Evolutionary conservation across 768 basidiomycete species (phyloP), one percentile per base, ranked within the genome.

Genomic region (Trametes coccinea): DNA sequence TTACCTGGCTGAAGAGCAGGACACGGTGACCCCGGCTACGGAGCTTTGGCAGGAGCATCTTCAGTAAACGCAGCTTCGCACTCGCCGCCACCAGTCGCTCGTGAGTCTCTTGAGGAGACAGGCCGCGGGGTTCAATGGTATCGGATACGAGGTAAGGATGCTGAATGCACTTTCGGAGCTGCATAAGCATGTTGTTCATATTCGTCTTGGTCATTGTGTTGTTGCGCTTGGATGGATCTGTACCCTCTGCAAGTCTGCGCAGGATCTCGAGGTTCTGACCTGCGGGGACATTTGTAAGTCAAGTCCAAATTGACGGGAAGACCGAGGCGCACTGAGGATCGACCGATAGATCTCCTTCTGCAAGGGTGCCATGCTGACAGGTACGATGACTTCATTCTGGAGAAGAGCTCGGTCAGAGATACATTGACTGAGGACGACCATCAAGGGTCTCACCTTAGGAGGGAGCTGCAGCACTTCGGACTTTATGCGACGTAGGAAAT

Each of bases 401-500:
- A 33, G 17, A 47, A 45, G 45, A 8, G 6, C 52, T 52, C 57
- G 17, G 33, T 43, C 43, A 33, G 13, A 40, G 34, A 37, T 37
- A 37, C 34, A 37, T 0, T 22, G 22, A 22, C 22, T 22, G 34
- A 37, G 34, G 34, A 11, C 11, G 59, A 22, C 14, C 31, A 31
- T n/a, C 31, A 47, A 4, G 0, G 4, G n/a, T 5, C 37, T 56
- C 34, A 93, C 94, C 84, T 96, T 97, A 0, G 93, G 88, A 44
- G 92, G 95, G n/a, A 96, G 82, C 63, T 92, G 84, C 14, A 98
- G 79, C 2, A 97, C 95, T 71, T 97, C 93, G 60, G 89, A 89
- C 77, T 99, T 99, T 67, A 93, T 85, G 16, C 97, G 87, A 14
- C 97, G 89, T 37, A 99, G 77, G 76, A 98, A 97, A 70, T 98